These are phyloP conservation scores for Trichocladium antarcticum DNA, from an alignment of 495 filamentous ascomycete species.

Conservation along the genomic window DNA sequence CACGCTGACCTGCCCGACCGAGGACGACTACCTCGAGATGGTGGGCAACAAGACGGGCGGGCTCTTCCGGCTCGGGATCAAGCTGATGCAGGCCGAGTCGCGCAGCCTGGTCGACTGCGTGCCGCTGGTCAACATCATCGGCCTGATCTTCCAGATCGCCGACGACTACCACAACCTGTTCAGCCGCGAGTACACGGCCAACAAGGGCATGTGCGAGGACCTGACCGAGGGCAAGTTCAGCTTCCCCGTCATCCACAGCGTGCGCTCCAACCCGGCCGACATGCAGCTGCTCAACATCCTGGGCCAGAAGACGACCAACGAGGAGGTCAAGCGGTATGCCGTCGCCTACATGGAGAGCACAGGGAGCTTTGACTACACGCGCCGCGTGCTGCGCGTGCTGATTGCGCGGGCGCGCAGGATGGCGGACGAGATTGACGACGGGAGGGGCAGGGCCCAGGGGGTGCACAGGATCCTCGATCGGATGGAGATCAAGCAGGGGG, in stretches of 20 bases:
- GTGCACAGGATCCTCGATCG: conserved; percentile 44
- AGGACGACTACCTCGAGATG: conserved; percentile 98
- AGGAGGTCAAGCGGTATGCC: conserved; percentile 83
- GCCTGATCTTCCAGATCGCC: conserved; percentile 89
- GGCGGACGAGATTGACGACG: conserved; percentile 56
- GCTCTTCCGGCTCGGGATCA: conserved; percentile 85
- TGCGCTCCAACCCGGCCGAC: conserved; percentile 68
- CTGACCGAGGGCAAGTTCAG: conserved; percentile 97
- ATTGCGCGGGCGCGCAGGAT: conserved; percentile 53
- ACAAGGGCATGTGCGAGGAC: conserved; percentile 95
- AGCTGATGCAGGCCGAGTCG: conserved; percentile 92
- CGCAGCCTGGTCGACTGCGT: conserved; percentile 57
- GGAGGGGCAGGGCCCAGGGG: conserved; percentile 31
- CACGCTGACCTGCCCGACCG: conserved; percentile 80
- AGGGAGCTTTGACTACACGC: conserved; percentile 80
- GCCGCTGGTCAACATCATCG: conserved; percentile 78
- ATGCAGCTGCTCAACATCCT: conserved; percentile 83
- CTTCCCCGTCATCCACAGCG: conserved; percentile 92
- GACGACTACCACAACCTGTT: conserved; percentile 93
- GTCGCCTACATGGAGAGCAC: conserved; percentile 84
- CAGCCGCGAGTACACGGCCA: conserved; percentile 59
- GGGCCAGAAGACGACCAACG: conserved; percentile 74
- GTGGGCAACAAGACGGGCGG: conserved; percentile 97
- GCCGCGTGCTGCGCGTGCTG: conserved; percentile 55
- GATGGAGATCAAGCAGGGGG: conserved; percentile 26